A percentile compares a stretch with the other conserved stretches of the same genome.
These are phyloP conservation scores for Dendrobium nobile DNA, from an alignment of 106 monocot genomes.

Conservation along the genomic window DNA sequence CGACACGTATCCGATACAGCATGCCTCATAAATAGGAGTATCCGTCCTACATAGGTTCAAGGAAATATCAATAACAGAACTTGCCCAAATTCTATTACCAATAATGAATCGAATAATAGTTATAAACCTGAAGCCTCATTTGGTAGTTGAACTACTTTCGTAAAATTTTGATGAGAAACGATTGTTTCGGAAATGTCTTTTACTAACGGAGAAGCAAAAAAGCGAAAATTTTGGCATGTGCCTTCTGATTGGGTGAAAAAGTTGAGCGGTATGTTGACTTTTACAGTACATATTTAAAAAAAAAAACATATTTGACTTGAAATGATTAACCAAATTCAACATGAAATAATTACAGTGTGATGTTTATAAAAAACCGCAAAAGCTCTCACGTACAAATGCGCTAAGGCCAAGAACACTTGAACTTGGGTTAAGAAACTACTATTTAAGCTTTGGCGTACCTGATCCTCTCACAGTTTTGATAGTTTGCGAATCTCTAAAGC, in stretches of 20 bases:
- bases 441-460: conserved; percentile 10
- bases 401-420: not conserved
- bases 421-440: conserved; percentile 8
- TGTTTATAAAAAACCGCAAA: not conserved
- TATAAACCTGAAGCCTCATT: too few species aligned
- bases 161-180: too few species aligned
- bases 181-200: too few species aligned
- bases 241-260: not conserved
- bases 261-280: not conserved
- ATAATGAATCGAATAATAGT: too few species aligned
- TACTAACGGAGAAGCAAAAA: too few species aligned
- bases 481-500: conserved; percentile 80
- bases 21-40: too few species aligned
- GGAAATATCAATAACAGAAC: too few species aligned
- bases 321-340: not conserved
- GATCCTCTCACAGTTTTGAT: conserved; percentile 40
- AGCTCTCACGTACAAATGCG: not conserved
- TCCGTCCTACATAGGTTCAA: too few species aligned
- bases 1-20: too few species aligned
- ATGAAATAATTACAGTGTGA: not conserved
- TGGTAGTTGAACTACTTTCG: too few species aligned
- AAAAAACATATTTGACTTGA: not conserved
- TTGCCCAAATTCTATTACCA: too few species aligned
- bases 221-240: too few species aligned
- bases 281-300: not conserved